phyloP scores from a whole-genome alignment of 2,329 filamentous ascomycete genomes.

The Anisogramma anomala region DNA sequence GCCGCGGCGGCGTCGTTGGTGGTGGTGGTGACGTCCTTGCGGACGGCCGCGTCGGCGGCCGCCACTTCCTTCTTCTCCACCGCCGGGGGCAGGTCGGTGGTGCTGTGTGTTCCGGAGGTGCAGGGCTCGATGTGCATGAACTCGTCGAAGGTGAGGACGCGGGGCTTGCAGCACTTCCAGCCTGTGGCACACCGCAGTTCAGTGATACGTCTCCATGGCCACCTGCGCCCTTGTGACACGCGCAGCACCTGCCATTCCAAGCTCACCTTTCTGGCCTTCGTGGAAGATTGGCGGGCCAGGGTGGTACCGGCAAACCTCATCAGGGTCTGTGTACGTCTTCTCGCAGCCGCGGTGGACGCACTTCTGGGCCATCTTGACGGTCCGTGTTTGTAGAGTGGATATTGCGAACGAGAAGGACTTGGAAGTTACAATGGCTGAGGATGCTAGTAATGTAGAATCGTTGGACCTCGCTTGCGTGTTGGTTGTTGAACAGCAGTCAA shows the following conservation, averaged over 20 bases:
- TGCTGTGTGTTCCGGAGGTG: conserved; percentile 85
- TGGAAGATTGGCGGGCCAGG: conserved; percentile 91
- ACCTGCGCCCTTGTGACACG: too few relatives aligned
- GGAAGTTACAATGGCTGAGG: neutral
- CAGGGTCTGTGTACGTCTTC: conserved; percentile 70
- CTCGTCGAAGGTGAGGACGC: conserved; percentile 94
- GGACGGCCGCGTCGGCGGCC: conserved; percentile 29
- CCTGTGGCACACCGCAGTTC: conserved; percentile 41
- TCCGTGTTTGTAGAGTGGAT: neutral
- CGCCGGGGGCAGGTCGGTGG: conserved; percentile 58
- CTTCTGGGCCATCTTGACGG: conserved; percentile 55
- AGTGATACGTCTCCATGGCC: conserved; percentile 1
- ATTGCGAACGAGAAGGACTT: neutral
- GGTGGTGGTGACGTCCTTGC: conserved; percentile 43
- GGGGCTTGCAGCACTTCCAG: conserved; percentile 98
- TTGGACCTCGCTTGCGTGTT: too few relatives aligned
- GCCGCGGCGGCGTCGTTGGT: conserved; percentile 28
- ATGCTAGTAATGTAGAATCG: too few relatives aligned
- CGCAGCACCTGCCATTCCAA: too few relatives aligned
- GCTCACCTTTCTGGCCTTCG: conserved; percentile 90
- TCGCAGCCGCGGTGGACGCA: conserved; percentile 95
- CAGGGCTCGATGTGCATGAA: conserved; percentile 89
- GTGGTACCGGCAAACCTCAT: conserved; percentile 83
- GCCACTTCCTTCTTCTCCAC: conserved; percentile 44
- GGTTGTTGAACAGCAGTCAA: too few relatives aligned